phyloP scores from a whole-genome alignment of 2,329 filamentous ascomycete genomes.

The Fusarium luffae region DNA sequence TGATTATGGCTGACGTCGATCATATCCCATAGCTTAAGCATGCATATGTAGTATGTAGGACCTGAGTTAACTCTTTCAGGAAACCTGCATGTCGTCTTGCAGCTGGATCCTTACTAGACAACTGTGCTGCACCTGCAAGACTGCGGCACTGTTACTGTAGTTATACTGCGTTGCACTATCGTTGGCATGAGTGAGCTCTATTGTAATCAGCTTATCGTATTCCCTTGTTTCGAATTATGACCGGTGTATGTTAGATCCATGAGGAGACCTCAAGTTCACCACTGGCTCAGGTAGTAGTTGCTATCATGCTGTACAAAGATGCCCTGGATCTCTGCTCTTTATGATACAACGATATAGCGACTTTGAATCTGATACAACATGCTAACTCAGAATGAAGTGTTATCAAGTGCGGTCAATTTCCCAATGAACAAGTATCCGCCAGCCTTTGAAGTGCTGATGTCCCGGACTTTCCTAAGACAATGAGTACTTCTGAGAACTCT shows the following conservation, averaged over 20 bases:
- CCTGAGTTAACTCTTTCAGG: conserved; percentile 31
- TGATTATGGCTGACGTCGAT: neutral
- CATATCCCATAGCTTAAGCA: neutral
- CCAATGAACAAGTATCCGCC: too few species aligned
- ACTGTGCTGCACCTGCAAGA: neutral
- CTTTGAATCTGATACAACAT: neutral
- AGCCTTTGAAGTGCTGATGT: too few species aligned
- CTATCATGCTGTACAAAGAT: neutral
- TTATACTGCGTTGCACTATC: neutral
- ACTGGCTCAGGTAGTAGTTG: neutral
- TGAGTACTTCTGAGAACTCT: neutral
- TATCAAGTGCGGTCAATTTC: neutral
- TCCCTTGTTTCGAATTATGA: neutral
- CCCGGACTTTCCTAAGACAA: neutral
- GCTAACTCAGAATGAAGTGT: neutral
- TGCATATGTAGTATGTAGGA: conserved; percentile 6
- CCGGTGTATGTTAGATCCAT: neutral
- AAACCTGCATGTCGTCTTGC: neutral
- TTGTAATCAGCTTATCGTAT: neutral
- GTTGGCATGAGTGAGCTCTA: neutral
- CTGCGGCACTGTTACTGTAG: neutral
- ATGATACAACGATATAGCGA: too few species aligned
- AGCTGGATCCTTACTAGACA: neutral
- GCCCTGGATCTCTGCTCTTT: neutral
- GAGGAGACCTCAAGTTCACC: neutral